Base-by-base conservation (phyloP, 164 flowering plant species). In the Umbellularia californica region DNA sequence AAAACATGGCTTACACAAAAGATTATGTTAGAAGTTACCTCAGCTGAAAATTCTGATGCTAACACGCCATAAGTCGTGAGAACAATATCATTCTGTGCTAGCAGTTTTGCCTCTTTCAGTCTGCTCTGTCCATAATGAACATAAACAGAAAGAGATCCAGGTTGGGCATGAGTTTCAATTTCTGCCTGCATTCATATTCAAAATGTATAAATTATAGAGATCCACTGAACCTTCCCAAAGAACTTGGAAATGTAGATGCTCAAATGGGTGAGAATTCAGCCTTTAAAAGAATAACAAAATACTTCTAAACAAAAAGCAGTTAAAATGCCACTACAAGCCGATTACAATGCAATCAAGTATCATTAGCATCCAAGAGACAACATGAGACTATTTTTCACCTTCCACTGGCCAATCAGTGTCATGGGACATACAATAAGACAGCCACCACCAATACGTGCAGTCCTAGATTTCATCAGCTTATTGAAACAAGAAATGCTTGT, bases 341-440 rank as follows among this genome's bases (percentile, higher is more conserved):
- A 28, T 10, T 33, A 28, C 30, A 14, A 68, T 13, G 13, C 33
- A 15, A 68, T 2, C 22, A 58, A 65, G 9, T 27, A 60, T 5
- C 2, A 25, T 20, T 68, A 60, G 35, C 41, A 33, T 19, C 67
- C 25, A 74, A 51, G 25, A 3, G 24, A 17, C 19, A 41, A 27
- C 13, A 47, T 69, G 27, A n/a, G 65, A 24, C 24, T 41, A 23
- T 50, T 64, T 67, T 3, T 73, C 81, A 94, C 98, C 99, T 95
- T 95, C 99, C 99, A 95, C 81, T 95, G 99, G 72, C 97, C 90
- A 20, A 95, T 84, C 71, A 95, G 90, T 64, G 97, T 93, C 99
- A 95, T 90, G 7, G 99, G 99, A 73, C 99, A 95, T 68, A 95
- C 77, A 63, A 95, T 91, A 80, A 95, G 85, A 84, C 74, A 92